Evolutionary conservation across 805 yeast species (phyloP).

Genomic region (Candida methanosorbosa): DNA sequence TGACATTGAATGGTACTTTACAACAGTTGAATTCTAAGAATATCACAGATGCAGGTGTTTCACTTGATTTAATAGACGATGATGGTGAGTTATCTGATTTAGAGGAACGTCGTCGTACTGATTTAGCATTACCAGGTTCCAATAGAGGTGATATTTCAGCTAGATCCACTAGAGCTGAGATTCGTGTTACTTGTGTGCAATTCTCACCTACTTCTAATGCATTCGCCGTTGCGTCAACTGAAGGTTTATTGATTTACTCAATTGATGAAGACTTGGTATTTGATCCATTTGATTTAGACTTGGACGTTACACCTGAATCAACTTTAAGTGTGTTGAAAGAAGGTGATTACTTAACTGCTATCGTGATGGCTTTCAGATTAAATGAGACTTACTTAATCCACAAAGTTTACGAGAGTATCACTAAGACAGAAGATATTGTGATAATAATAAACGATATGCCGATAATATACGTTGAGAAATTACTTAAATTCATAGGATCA

Average conservation of each 20-base stretch:
- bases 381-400: slow-evolving; percentile 73
- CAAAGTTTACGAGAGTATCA: slow-evolving; percentile 58
- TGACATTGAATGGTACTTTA: slow-evolving; percentile 85
- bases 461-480: slow-evolving; percentile 57
- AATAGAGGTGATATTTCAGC: slow-evolving; percentile 72
- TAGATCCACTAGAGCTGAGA: slow-evolving; percentile 68
- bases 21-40: slow-evolving; percentile 69
- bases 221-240: slow-evolving; percentile 93
- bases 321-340: slow-evolving; percentile 53
- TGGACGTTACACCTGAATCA: slow-evolving; percentile 82
- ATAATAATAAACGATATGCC: slow-evolving; percentile 69
- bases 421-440: slow-evolving; percentile 58
- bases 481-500: slow-evolving; percentile 63
- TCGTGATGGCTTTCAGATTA: slow-evolving; percentile 89
- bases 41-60: slow-evolving; percentile 77
- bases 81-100: slow-evolving; percentile 81
- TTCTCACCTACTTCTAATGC: slow-evolving; percentile 88
- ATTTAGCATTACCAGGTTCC: slow-evolving; percentile 78
- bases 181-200: slow-evolving; percentile 68
- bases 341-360: slow-evolving; percentile 60
- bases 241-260: slow-evolving; percentile 78
- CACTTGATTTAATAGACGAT: slow-evolving; percentile 70
- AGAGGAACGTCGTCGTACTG: slow-evolving; percentile 53
- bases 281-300: slow-evolving; percentile 92
- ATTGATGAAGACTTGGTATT: slow-evolving; percentile 67